A percentile compares a stretch with the other conserved stretches of the same genome.
Evolutionary conservation across 371 early-diverging fungal species (phyloP).

Genomic region (Fennellomyces sp.): DNA sequence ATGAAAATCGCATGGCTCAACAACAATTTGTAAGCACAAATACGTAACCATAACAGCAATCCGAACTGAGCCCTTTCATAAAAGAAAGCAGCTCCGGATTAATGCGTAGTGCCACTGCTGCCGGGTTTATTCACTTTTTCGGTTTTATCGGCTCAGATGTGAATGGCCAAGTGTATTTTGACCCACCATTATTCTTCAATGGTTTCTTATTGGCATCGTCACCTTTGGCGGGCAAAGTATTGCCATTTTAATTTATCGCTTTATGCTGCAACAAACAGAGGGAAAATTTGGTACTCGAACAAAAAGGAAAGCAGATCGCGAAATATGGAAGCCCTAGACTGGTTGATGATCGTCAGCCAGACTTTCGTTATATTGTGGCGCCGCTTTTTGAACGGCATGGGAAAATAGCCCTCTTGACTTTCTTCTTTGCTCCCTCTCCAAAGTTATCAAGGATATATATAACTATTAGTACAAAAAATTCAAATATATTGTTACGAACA

Average conservation of each 20-base stretch:
- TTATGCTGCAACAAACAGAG: constrained; percentile 23
- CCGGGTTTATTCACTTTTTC: constrained; percentile 31
- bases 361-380: constrained; percentile 39
- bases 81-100: constrained; percentile 23
- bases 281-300: constrained; percentile 13
- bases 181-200: constrained; percentile 3
- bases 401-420: too few relatives aligned
- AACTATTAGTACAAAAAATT: too few relatives aligned
- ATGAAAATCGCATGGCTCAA: constrained; percentile 38
- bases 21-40: constrained; percentile 33
- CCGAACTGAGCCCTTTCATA: too few relatives aligned
- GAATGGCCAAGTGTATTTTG: constrained; percentile 36
- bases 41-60: too few relatives aligned
- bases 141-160: constrained; percentile 31
- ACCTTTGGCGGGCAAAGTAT: constrained; percentile 23
- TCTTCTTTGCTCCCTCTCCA: too few relatives aligned
- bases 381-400: too few relatives aligned
- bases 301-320: constrained; percentile 21
- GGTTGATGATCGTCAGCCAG: constrained; percentile 44
- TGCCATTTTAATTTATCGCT: constrained; percentile 20
- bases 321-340: constrained; percentile 35
- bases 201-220: constrained; percentile 3
- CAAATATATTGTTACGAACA: too few relatives aligned
- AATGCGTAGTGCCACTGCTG: constrained; percentile 40
- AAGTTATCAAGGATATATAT: too few relatives aligned